Percentiles rank a stretch among this genome's conserved stretches.
phyloP scores from a whole-genome alignment of 2,329 filamentous ascomycete species.

The Botryotinia narcissicola region DNA sequence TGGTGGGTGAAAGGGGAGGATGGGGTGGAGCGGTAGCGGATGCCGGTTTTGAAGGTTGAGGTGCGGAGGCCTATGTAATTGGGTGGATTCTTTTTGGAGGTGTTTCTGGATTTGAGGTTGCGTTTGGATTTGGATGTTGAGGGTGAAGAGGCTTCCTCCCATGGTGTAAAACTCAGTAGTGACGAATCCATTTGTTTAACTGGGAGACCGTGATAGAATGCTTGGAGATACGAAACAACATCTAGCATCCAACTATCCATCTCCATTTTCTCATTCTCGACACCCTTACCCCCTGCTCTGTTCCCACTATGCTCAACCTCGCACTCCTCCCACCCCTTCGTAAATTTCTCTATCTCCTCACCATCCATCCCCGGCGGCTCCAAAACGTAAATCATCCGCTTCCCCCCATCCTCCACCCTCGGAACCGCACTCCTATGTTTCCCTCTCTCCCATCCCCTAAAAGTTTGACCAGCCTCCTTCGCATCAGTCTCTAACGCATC shows the following conservation, averaged over 20 bases:
- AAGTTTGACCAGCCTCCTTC: slow-evolving; percentile 27
- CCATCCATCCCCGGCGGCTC: slow-evolving; percentile 25
- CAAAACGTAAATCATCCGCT: slow-evolving; percentile 31
- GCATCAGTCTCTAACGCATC: slow-evolving; percentile 32
- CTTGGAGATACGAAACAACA: slow-evolving; percentile 30
- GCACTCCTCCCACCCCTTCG: slow-evolving; percentile 21
- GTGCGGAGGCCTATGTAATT: slow-evolving; percentile 11
- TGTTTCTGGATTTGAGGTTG: slow-evolving; percentile 1
- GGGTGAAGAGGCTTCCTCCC: slow-evolving; percentile 10
- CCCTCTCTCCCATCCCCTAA: slow-evolving; percentile 28
- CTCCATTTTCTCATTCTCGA: background rate
- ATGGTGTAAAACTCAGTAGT: slow-evolving; percentile 24
- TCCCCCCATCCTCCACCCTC: background rate
- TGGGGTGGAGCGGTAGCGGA: slow-evolving; percentile 29
- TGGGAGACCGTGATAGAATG: slow-evolving; percentile 33
- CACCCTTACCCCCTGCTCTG: slow-evolving; percentile 5
- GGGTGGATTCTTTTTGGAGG: background rate
- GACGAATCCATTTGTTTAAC: slow-evolving; percentile 28
- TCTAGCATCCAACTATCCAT: slow-evolving; percentile 11
- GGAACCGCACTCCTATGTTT: slow-evolving; percentile 31
- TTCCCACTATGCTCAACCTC: slow-evolving; percentile 23
- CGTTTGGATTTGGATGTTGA: background rate
- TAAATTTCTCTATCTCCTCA: slow-evolving; percentile 15
- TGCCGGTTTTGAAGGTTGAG: slow-evolving; percentile 22
- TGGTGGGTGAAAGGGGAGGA: slow-evolving; percentile 29